phyloP scores from a whole-genome alignment of 2,329 filamentous ascomycete genomes.

The Chaetomiaceae sp. region DNA sequence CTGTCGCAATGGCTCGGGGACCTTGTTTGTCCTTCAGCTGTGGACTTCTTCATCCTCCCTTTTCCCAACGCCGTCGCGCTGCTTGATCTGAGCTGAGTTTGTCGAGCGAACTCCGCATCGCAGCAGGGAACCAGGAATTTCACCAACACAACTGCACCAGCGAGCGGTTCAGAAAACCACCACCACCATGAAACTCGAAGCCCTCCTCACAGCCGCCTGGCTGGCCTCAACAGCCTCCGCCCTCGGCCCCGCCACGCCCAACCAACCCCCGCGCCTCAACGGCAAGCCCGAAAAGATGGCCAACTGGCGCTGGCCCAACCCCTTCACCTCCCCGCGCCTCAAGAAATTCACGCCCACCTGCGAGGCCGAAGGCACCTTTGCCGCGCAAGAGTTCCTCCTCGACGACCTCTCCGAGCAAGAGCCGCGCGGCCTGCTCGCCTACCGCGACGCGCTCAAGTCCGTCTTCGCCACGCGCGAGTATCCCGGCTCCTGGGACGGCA shows the following conservation, averaged over 20 bases:
- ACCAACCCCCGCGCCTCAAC: slow-evolving; percentile 25
- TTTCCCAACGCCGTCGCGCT: background rate
- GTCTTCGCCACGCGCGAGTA: slow-evolving; percentile 41
- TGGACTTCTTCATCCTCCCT: background rate
- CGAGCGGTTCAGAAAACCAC: background rate
- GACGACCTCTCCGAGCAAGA: slow-evolving; percentile 38
- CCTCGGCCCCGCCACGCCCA: slow-evolving; percentile 23
- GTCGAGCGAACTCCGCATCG: background rate
- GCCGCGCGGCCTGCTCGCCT: slow-evolving; percentile 38
- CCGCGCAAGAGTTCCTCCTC: slow-evolving; percentile 40
- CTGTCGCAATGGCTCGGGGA: background rate
- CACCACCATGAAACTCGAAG: slow-evolving; percentile 23
- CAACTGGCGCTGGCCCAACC: slow-evolving; percentile 40
- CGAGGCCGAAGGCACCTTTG: slow-evolving; percentile 34
- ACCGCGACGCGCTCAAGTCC: slow-evolving; percentile 37
- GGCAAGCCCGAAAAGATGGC: slow-evolving; percentile 35
- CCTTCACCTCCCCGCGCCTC: slow-evolving; percentile 32
- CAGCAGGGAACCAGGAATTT: background rate
- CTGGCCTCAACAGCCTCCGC: slow-evolving; percentile 24
- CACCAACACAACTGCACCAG: no score
- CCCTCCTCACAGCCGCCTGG: slow-evolving; percentile 26
- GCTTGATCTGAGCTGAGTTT: no score
- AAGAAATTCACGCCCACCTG: slow-evolving; percentile 35
- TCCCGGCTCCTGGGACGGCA: slow-evolving; percentile 49
- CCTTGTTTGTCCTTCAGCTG: background rate